Evolutionary conservation across 306 rosid genomes (phyloP), one percentile per base, ranked within the genome.

Genomic region (Mimosa bimucronata): DNA sequence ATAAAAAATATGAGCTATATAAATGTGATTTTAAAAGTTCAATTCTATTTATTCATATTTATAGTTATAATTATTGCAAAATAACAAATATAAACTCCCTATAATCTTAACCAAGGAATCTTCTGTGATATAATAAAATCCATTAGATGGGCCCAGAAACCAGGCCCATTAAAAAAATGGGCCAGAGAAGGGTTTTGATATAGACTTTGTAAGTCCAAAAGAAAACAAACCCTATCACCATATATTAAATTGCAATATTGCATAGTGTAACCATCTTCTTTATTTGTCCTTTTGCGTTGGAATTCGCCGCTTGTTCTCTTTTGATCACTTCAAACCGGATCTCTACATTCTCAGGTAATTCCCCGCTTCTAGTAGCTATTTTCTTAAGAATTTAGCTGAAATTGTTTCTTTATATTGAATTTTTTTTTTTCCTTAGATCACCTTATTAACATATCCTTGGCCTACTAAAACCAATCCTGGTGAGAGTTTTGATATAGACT

Each of bases 161-260:
- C 18, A 45, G 8, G 53, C 53, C 53, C 53, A 48, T 48, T 16
- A 48, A 15, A 48, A 0, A 2, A 1, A 1, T 15, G 58, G 57
- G 9, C 58, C 10, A n/a, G 23, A 44, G n/a, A 48, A 48, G 55
- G 55, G 18, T 5, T 16, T 18, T 50, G 23, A 15, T 19, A 7
- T 19, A 18, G 21, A 18, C 5, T 19, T 0, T 15, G 25, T 7
- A 21, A 3, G 65, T 10, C 65, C 62, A 55, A 55, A 1, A 53
- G 62, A 11, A 34, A 66, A 38, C 2, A 6, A 76, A 60, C 78
- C 81, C 76, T 64, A 82, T 40, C 86, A 38, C 79, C 41, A 77
- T 72, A 64, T 72, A 53, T 52, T 0, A 52, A 52, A 19, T 1
- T 52, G 58, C 58, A 18, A 6, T n/a, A 19, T 1, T 52, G 58